Percentiles rank a stretch among this genome's conserved stretches.
These are phyloP conservation scores for Jasminum sambac DNA, from an alignment of 257 asterid species.

Conservation along the genomic window DNA sequence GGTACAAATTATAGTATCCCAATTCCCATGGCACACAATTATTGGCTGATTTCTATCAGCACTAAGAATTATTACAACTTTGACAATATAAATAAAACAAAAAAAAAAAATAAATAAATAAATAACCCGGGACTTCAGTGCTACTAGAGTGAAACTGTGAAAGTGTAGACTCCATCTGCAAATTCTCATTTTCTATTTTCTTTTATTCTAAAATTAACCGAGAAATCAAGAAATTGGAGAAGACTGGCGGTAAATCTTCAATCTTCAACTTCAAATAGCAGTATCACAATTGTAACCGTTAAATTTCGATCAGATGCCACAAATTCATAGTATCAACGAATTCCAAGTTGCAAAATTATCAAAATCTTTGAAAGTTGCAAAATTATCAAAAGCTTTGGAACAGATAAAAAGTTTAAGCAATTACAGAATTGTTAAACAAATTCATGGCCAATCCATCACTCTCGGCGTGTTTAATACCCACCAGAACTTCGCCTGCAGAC, in stretches of 20 bases:
- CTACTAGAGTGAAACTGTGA: neutral
- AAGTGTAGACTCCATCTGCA: neutral
- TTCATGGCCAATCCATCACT: constrained; percentile 44
- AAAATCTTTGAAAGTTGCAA: constrained; percentile 13
- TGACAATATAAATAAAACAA: too few species aligned
- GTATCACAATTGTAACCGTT: neutral
- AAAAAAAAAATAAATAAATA: too few species aligned
- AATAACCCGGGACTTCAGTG: neutral
- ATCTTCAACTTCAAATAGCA: constrained; percentile 21
- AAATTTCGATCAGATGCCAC: constrained; percentile 27
- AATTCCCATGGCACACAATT: too few species aligned
- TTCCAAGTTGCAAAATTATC: constrained; percentile 10
- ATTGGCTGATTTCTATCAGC: too few species aligned
- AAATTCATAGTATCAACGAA: constrained; percentile 14
- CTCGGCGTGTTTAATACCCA: constrained; percentile 37
- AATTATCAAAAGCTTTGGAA: constrained; percentile 10
- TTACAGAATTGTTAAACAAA: constrained; percentile 45
- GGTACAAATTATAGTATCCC: too few species aligned
- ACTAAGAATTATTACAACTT: too few species aligned
- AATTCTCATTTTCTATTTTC: too few species aligned
- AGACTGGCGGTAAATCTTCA: constrained; percentile 18
- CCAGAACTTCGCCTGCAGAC: constrained; percentile 45
- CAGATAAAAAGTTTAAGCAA: constrained; percentile 36
- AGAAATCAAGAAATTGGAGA: constrained; percentile 4
- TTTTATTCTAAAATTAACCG: too few species aligned